Evolutionary conservation across 805 yeast species (phyloP).

Genomic region (Wilhelminamyces savonicus): DNA sequence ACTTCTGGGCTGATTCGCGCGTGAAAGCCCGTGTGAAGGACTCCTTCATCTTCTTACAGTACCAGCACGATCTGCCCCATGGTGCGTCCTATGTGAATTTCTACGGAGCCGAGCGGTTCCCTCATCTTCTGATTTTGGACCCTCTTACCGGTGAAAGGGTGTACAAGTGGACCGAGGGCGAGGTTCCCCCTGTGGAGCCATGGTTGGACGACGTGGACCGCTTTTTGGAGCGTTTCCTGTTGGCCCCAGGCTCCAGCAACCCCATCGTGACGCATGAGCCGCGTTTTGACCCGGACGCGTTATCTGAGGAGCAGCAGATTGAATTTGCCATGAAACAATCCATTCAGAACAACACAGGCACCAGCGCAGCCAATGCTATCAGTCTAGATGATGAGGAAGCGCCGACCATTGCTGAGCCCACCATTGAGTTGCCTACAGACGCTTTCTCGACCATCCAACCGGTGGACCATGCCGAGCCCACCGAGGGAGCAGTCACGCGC

Average conservation of each 20-base stretch:
- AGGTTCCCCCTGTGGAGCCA: conserved; percentile 49
- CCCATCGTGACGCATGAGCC: conserved; percentile 60
- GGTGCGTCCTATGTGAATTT: conserved; percentile 69
- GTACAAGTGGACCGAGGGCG: conserved; percentile 61
- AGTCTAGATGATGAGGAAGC: conserved; percentile 12
- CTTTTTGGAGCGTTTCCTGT: conserved; percentile 60
- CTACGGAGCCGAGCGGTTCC: conserved; percentile 65
- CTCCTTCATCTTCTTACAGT: conserved; percentile 80
- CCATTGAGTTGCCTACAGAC: no score
- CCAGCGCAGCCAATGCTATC: conserved; percentile 22
- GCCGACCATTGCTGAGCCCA: conserved; percentile 7
- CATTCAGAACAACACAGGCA: conserved; percentile 26
- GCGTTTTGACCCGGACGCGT: conserved; percentile 53
- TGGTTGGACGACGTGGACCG: conserved; percentile 67
- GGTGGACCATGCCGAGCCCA: conserved; percentile 57
- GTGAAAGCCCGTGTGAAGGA: conserved; percentile 60
- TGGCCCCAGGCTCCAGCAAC: conserved; percentile 56
- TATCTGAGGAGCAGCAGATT: conserved; percentile 82
- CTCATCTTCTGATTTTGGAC: conserved; percentile 88
- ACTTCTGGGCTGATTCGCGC: conserved; percentile 73
- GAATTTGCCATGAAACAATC: conserved; percentile 70
- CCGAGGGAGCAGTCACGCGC: conserved; percentile 52
- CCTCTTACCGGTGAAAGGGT: conserved; percentile 94
- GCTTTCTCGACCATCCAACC: conserved; percentile 47
- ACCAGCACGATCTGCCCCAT: conserved; percentile 67